Evolutionary conservation across 2,329 filamentous ascomycete genomes (phyloP).

Genomic region (Colletotrichum sp.): DNA sequence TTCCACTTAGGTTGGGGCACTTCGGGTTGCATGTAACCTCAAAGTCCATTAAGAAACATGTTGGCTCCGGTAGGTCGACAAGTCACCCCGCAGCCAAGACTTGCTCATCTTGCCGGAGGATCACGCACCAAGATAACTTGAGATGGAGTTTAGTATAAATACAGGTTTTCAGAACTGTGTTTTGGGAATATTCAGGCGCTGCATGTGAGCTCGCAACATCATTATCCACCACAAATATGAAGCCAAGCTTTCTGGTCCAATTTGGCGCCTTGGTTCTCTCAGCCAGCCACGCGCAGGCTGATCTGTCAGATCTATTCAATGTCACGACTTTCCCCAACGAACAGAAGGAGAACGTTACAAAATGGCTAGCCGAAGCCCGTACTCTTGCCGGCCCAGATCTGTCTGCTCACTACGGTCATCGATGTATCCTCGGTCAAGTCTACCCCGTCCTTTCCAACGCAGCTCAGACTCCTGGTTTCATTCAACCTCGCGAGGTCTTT

Average conservation of each 20-base stretch:
- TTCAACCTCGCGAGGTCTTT: slow-evolving; percentile 23
- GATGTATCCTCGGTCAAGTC: slow-evolving; percentile 10
- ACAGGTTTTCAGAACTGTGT: rapidly evolving
- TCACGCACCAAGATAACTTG: neutral
- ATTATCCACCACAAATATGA: neutral
- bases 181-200: neutral
- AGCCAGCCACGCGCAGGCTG: neutral
- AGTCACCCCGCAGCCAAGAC: neutral
- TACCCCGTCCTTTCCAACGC: neutral
- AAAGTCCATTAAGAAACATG: neutral
- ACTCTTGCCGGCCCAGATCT: neutral
- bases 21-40: neutral
- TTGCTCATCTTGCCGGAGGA: neutral
- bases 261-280: neutral
- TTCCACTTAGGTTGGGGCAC: neutral
- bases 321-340: slow-evolving; percentile 7
- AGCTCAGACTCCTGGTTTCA: slow-evolving; percentile 16
- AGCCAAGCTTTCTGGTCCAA: neutral
- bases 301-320: neutral
- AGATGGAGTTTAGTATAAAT: neutral
- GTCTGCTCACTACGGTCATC: neutral
- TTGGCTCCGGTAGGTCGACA: neutral
- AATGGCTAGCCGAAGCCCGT: neutral
- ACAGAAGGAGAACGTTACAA: slow-evolving; percentile 8
- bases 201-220: neutral